phyloP scores from a whole-genome alignment of 768 basidiomycete genomes.

The Pleurotus tuber-regium region DNA sequence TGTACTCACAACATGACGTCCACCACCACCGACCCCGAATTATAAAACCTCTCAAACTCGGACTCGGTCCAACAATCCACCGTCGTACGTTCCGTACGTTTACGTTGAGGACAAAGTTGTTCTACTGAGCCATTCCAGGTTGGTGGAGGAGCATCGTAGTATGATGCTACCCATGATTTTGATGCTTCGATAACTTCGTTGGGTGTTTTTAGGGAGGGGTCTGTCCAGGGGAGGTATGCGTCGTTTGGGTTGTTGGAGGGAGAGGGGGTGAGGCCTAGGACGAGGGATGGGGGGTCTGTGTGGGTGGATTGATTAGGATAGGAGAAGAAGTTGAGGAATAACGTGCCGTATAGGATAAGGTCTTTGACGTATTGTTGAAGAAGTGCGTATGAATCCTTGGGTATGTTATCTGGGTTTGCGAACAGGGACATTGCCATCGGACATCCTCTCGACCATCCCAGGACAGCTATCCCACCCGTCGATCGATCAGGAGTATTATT shows the following conservation, averaged over 20 bases:
- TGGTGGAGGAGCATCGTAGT: slow-evolving; percentile 22
- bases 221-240: slow-evolving; percentile 20
- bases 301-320: background rate
- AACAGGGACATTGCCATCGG: slow-evolving; percentile 26
- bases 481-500: slow-evolving; percentile 23
- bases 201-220: slow-evolving; percentile 19
- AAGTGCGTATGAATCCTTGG: slow-evolving; percentile 17
- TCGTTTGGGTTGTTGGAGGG: slow-evolving; percentile 15
- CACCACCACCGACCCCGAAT: slow-evolving; percentile 17
- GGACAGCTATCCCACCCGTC: slow-evolving; percentile 31
- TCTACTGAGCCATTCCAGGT: background rate
- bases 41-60: slow-evolving; percentile 13
- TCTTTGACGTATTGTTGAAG: slow-evolving; percentile 29
- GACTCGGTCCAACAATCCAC: slow-evolving; percentile 22
- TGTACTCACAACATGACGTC: no score
- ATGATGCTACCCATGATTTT: slow-evolving; percentile 25
- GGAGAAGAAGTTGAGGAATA: background rate
- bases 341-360: slow-evolving; percentile 31
- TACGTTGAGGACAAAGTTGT: background rate
- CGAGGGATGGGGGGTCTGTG: slow-evolving; percentile 20
- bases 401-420: slow-evolving; percentile 21
- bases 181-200: slow-evolving; percentile 24
- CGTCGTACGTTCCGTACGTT: slow-evolving; percentile 14
- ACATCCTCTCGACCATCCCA: slow-evolving; percentile 39
- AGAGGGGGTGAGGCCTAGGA: background rate